Base-by-base conservation (phyloP, 2,329 filamentous ascomycete species). In the Penicillium expansum region DNA sequence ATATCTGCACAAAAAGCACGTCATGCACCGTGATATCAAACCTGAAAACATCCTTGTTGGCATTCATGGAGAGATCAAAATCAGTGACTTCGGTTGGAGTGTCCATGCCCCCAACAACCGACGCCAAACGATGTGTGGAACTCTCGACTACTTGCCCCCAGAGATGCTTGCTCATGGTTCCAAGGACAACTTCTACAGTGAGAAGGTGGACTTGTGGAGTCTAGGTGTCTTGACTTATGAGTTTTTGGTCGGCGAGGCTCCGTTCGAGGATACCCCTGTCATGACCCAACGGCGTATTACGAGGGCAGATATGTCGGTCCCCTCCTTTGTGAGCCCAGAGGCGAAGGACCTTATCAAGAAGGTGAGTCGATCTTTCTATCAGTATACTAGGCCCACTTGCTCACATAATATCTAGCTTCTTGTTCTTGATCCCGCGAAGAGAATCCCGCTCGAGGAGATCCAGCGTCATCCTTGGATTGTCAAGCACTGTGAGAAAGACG, bases 1-100 rank as follows among this genome's bases (percentile, higher is more conserved):
- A 65, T 97, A 97, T 71, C 83, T 97, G 44, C 92, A 97, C 80
- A 91, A 91, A 74, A 97, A 97, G 80, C 92, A 97, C 74, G 90
- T 97, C 66, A 97, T 97, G 79, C 93, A 97, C 76, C 85, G 92
- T 57, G 92, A 97, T 69, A 97, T 97, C 79, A 97, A 97, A 80
- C 92, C 92, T 2, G 92, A 97, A 77, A 97, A 97, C 70, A 97
- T 97, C 62, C 83, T 97, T 22, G 88, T 97, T 30, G 93, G 93
- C 14, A 92, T 97, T 58, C 93, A 97, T 71, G 94, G 92, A 64
- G 94, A 99, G 80, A 92, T 99, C 79, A 99, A 99, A 77, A 92
- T 99, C 70, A 95, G 91, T 5, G 94, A 99, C 75, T 99, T 97
- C 70, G 93, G 94, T 48, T 99, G 94, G 94, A 95, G 90, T 72